A percentile compares a stretch with the other conserved stretches of the same genome.
Conservation (phyloP, 1,284 basidiomycete genomes). For the Calocybe gambosa region DNA sequence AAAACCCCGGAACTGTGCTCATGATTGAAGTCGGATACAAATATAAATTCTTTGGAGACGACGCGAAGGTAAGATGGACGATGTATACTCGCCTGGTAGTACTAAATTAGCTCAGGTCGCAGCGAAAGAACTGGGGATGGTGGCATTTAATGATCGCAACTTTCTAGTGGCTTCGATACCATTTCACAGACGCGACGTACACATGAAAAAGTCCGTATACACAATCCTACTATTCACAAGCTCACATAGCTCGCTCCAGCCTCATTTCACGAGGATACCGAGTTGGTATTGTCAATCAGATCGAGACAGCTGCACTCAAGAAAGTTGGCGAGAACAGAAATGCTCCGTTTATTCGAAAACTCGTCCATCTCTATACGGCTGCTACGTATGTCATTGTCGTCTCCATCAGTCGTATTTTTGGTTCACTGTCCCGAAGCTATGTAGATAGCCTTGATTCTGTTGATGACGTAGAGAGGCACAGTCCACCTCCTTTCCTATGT, state of each 20-base stretch:
- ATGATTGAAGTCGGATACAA: constrained; percentile 90
- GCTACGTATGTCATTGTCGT: constrained; percentile 61
- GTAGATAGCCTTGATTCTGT: constrained; percentile 68
- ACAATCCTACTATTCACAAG: background rate
- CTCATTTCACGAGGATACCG: constrained; percentile 84
- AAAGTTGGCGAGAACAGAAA: constrained; percentile 83
- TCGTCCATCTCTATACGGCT: constrained; percentile 83
- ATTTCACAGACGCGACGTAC: constrained; percentile 73
- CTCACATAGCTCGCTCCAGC: constrained; percentile 31
- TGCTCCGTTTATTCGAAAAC: constrained; percentile 74
- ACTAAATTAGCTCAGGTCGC: constrained; percentile 49
- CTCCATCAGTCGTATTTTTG: background rate
- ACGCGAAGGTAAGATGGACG: constrained; percentile 59
- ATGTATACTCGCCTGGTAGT: constrained; percentile 3
- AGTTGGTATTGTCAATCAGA: constrained; percentile 89
- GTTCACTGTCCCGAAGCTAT: constrained; percentile 39
- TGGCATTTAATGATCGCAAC: constrained; percentile 73
- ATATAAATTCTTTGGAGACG: constrained; percentile 85
- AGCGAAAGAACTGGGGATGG: constrained; percentile 77
- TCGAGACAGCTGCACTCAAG: constrained; percentile 93
- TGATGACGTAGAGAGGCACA: constrained; percentile 54
- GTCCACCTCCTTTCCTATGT: constrained; percentile 60
- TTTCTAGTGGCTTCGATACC: constrained; percentile 84
- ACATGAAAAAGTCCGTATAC: constrained; percentile 73
- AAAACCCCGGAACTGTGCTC: constrained; percentile 71